Conservation (phyloP, 257 asterid species). For the Jacaranda mimosifolia region DNA sequence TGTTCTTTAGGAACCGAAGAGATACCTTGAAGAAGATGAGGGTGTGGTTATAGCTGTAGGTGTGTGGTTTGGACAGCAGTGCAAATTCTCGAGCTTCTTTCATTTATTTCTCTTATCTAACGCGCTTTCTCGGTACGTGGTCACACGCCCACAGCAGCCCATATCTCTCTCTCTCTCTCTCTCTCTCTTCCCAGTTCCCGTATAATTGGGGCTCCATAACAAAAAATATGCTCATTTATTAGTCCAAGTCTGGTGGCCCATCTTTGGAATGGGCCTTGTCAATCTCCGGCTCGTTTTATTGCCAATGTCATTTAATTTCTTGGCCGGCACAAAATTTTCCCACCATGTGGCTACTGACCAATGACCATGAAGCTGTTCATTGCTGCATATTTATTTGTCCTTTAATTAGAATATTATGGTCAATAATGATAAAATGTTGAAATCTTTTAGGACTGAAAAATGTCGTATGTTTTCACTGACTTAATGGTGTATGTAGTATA, state of each 20-base stretch:
- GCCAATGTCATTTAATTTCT: conserved; percentile 4
- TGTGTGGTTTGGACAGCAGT: conserved; percentile 3
- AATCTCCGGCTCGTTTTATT: not conserved
- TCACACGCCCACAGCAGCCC: conserved; percentile 7
- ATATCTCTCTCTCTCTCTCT: no score
- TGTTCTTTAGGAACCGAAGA: no score
- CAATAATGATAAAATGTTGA: no score
- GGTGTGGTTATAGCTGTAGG: not conserved
- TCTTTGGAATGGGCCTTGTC: not conserved
- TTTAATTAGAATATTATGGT: no score
- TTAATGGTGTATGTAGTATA: no score
- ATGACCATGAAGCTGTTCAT: no score
- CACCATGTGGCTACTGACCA: no score
- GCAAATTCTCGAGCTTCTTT: not conserved
- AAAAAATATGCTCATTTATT: not conserved
- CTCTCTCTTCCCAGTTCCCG: not conserved
- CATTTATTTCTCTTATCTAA: not conserved
- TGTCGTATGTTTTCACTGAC: no score
- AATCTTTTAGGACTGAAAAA: no score
- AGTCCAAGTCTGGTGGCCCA: not conserved
- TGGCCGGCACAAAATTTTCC: not conserved
- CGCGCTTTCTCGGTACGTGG: not conserved
- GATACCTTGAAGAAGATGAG: not conserved
- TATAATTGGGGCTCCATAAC: not conserved
- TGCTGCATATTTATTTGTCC: no score